These are phyloP conservation scores for Forsythia viridissima DNA, from an alignment of 257 asterid genomes.

Conservation along the genomic window DNA sequence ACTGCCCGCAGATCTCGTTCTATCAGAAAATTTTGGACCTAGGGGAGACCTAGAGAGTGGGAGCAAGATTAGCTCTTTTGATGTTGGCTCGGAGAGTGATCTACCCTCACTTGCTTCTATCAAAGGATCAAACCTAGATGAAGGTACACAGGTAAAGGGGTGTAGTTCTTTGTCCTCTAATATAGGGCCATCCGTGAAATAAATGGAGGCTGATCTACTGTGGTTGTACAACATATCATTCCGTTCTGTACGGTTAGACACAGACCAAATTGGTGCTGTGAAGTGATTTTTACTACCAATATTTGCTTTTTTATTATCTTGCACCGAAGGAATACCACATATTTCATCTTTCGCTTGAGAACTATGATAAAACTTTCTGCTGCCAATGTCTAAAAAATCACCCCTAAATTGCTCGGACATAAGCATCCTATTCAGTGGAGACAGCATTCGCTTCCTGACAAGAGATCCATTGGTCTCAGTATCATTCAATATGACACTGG, in stretches of 20 bases:
- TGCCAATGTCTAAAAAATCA: slow-evolving; percentile 54
- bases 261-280: slow-evolving; percentile 34
- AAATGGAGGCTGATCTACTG: slow-evolving; percentile 30
- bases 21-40: slow-evolving; percentile 46
- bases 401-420: slow-evolving; percentile 42
- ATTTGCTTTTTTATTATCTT: slow-evolving; percentile 60
- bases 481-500: slow-evolving; percentile 27
- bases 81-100: slow-evolving; percentile 25
- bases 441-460: slow-evolving; percentile 67
- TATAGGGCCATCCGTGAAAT: slow-evolving; percentile 71
- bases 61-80: slow-evolving; percentile 30
- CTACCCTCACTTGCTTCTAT: slow-evolving; percentile 24
- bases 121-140: slow-evolving; percentile 32
- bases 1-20: slow-evolving; percentile 25
- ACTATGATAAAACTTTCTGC: slow-evolving; percentile 28
- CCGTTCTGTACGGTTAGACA: slow-evolving; percentile 32
- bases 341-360: slow-evolving; percentile 27
- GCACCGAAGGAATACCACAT: slow-evolving; percentile 34
- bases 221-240: slow-evolving; percentile 26
- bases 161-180: slow-evolving; percentile 47
- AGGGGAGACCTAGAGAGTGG: slow-evolving; percentile 68
- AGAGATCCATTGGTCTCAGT: slow-evolving; percentile 41
- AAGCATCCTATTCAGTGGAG: slow-evolving; percentile 62
- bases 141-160: slow-evolving; percentile 33
- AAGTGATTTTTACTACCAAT: slow-evolving; percentile 39